phyloP scores from a whole-genome alignment of 2,329 filamentous ascomycete genomes.

The Nemania sp. region DNA sequence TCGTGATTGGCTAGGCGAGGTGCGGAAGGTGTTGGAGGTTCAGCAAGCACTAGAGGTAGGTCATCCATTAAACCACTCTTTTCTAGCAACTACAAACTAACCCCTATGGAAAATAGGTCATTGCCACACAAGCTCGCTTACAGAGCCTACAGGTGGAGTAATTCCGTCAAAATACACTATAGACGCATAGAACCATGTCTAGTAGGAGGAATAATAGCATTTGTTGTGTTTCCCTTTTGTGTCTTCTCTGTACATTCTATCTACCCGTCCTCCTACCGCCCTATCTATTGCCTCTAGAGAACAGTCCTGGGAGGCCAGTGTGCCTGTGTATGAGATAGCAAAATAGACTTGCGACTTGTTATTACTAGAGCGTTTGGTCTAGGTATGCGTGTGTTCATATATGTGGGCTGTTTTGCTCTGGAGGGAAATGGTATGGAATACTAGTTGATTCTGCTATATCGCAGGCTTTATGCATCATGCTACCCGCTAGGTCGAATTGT shows the following conservation, averaged over 20 bases:
- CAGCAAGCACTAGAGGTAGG: conserved; percentile 91
- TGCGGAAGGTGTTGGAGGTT: conserved; percentile 92
- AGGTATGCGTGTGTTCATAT: background rate
- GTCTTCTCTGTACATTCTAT: conserved; percentile 43
- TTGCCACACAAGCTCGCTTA: conserved; percentile 48
- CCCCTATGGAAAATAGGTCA: conserved; percentile 41
- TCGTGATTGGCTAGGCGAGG: conserved; percentile 92
- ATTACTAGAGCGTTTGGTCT: background rate
- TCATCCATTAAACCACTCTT: background rate
- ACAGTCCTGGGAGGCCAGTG: conserved; percentile 43
- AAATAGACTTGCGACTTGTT: conserved; percentile 40
- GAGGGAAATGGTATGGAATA: background rate
- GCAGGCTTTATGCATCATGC: background rate
- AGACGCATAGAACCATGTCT: conserved; percentile 35
- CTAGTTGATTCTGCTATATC: background rate
- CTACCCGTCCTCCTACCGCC: conserved; percentile 34
- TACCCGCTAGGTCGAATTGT: background rate
- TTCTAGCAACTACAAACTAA: conserved; percentile 30
- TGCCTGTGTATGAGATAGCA: conserved; percentile 53
- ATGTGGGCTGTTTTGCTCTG: background rate
- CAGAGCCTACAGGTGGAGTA: conserved; percentile 49
- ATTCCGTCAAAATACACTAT: conserved; percentile 32
- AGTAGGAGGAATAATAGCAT: conserved; percentile 27
- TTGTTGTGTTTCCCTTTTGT: conserved; percentile 40
- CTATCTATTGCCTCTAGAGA: conserved; percentile 43